These are phyloP conservation scores for Heritiera fomes DNA, from an alignment of 345 rosid genomes.

Conservation along the genomic window DNA sequence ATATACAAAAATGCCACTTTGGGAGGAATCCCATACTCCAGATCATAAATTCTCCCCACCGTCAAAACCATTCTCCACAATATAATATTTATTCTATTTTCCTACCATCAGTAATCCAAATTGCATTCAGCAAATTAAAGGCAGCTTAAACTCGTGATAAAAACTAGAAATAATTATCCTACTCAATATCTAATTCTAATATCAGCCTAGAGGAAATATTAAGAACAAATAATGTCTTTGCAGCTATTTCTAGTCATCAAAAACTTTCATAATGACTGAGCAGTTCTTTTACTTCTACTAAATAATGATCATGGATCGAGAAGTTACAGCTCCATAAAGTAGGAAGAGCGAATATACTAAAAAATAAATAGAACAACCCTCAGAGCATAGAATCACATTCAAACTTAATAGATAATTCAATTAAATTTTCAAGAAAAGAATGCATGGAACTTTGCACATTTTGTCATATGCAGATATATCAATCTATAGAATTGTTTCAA, in stretches of 20 bases:
- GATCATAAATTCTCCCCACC: constrained; percentile 11
- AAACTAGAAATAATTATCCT: neutral
- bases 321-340: neutral
- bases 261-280: neutral
- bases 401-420: neutral
- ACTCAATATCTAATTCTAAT: neutral
- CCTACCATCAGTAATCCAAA: neutral
- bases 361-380: neutral
- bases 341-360: neutral
- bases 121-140: constrained; percentile 3
- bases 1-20: constrained; percentile 34
- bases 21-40: constrained; percentile 36
- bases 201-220: neutral
- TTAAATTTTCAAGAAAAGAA: neutral
- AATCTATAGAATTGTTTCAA: neutral
- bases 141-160: neutral
- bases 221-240: neutral
- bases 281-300: neutral
- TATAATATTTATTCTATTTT: neutral
- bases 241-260: neutral
- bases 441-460: neutral
- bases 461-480: neutral
- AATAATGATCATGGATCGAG: neutral
- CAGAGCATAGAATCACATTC: neutral
- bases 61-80: constrained; percentile 21